Percentiles rank a stretch among this genome's conserved stretches.
phyloP scores from a whole-genome alignment of 2,329 filamentous ascomycete species.

The Alternaria rosae region DNA sequence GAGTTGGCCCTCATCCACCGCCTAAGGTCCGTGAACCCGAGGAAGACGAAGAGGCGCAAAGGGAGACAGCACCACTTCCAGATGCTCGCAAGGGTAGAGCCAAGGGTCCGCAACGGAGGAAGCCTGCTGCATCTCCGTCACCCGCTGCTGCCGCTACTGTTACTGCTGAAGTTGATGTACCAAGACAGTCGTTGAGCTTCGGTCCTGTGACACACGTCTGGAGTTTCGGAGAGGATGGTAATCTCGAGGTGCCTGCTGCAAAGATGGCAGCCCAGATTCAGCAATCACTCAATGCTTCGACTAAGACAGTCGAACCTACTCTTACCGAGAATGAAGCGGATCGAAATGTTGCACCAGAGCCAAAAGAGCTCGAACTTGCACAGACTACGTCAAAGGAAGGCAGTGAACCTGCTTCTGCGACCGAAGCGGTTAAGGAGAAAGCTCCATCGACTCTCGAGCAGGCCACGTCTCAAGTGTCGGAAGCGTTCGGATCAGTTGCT shows the following conservation, averaged over 20 bases:
- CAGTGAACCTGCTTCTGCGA: constrained; percentile 7
- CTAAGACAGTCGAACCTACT: constrained; percentile 9
- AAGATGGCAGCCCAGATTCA: constrained; percentile 39
- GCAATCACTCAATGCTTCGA: constrained; percentile 21
- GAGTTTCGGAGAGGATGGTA: constrained; percentile 46
- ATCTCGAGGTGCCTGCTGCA: constrained; percentile 43
- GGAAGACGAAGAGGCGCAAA: constrained; percentile 61
- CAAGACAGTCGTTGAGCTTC: constrained; percentile 35
- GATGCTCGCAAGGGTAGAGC: constrained; percentile 93
- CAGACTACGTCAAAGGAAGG: constrained; percentile 13
- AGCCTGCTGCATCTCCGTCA: constrained; percentile 69
- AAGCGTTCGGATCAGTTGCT: constrained; percentile 1
- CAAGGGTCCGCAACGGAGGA: constrained; percentile 82
- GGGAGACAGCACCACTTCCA: constrained; percentile 75
- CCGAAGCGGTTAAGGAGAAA: background rate
- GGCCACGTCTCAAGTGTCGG: constrained; percentile 6
- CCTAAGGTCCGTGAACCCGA: constrained; percentile 77
- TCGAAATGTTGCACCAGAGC: constrained; percentile 10
- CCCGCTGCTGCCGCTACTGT: constrained; percentile 57
- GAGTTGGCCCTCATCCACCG: constrained; percentile 79
- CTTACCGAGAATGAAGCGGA: constrained; percentile 11
- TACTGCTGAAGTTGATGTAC: constrained; percentile 48
- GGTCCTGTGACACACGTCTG: constrained; percentile 43
- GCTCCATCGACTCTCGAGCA: constrained; percentile 2
- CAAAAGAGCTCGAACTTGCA: constrained; percentile 13